phyloP scores from a whole-genome alignment of 306 rosid species.

The Sesbania bispinosa region DNA sequence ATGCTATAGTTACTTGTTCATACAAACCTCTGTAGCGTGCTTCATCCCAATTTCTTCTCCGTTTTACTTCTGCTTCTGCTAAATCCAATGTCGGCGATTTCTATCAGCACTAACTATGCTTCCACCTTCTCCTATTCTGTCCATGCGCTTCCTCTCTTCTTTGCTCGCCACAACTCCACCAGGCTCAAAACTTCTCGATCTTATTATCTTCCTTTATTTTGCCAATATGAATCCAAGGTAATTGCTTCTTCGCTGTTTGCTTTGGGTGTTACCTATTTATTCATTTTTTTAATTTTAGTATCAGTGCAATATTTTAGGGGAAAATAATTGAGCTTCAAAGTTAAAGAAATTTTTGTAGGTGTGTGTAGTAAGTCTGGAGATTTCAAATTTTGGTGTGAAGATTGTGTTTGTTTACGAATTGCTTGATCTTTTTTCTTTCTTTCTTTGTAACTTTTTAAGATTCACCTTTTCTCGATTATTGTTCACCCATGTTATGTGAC shows the following conservation, averaged over 20 bases:
- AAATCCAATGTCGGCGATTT: constrained; percentile 19
- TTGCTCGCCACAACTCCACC: constrained; percentile 14
- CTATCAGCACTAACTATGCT: constrained; percentile 9
- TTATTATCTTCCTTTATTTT: constrained; percentile 24
- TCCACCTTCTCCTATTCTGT: constrained; percentile 24
- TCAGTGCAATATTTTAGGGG: neutral
- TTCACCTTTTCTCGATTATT: neutral
- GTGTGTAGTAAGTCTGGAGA: neutral
- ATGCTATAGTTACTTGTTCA: too few relatives aligned
- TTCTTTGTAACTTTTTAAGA: neutral
- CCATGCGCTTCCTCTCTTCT: constrained; percentile 4
- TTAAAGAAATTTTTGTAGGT: neutral
- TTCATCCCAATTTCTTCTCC: constrained; percentile 14
- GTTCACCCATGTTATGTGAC: neutral
- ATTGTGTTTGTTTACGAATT: neutral
- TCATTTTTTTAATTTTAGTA: neutral
- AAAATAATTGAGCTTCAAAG: neutral
- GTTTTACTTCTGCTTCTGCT: neutral
- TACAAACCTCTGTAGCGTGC: neutral
- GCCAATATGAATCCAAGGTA: constrained; percentile 33
- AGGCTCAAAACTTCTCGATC: neutral
- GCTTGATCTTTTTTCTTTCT: neutral
- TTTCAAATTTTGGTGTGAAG: neutral
- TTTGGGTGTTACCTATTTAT: too few relatives aligned
- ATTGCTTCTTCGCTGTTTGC: neutral